Evolutionary conservation across 192 early-diverging fungal genomes (phyloP), one percentile per base, ranked within the genome.

Genomic region (Thoreauomyces humboldtii): DNA sequence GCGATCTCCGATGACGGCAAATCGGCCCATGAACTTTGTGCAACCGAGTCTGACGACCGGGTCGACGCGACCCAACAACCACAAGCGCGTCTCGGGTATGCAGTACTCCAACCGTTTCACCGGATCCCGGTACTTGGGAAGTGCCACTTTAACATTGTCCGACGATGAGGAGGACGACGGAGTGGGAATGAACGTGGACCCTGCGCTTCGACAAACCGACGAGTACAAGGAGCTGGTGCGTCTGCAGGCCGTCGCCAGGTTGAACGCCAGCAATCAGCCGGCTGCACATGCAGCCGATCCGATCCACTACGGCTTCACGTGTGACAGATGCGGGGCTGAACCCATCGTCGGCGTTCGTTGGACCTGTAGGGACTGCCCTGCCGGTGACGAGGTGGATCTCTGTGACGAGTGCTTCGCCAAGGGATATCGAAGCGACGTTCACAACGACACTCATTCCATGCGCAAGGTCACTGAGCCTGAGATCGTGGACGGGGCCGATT

Each of bases 141-240:
- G 11, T 1, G 19, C 52, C 12, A 12, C 42, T 7, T 33, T 59
- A 14, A 59, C 43, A 41, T 47, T 67, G 56, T 67, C 65, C 1
- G 55, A 59, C 54, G 57, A 58, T 34, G 65, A 67, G 33, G 27
- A 27, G 27, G 14, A 2, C 19, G 59, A 17, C 41, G 53, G 64
- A 19, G n/a, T 53, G 6, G 65, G 29, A 5, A 48, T 57, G 9
- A n/a, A 11, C 4, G 33, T 67, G 33, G 43, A 58, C 35, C 43
- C 55, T n/a, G 43, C 12, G 17, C 46, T 67, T 19, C 44, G 51
- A 45, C 2, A 19, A 27, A 32, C 56, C 11, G 65, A 67, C 2
- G 65, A 67, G 57, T 67, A 67, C 35, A 67, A 67, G 56, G 65
- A 67, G 37, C 57, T 67, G n/a, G 31, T 67, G 28, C 38, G 56